Conservation (phyloP, 805 yeast species). For the Martiniozyma abietophila region DNA sequence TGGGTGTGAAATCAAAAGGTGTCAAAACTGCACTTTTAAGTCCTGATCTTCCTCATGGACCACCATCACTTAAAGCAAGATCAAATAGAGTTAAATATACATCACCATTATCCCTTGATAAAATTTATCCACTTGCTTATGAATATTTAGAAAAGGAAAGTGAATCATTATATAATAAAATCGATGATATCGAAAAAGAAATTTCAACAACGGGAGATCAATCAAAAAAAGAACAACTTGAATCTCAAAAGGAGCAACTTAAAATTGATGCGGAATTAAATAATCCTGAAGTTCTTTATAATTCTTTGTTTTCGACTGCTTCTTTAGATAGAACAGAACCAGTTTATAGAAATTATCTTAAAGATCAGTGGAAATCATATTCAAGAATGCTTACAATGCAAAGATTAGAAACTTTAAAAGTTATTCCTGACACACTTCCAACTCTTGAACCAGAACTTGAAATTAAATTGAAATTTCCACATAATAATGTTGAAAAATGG, state of each 20-base stretch:
- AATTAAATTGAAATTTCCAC: conserved; percentile 65
- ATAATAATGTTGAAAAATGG: conserved; percentile 50
- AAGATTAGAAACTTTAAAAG: conserved; percentile 74
- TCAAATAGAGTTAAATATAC: conserved; percentile 43
- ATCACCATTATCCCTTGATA: conserved; percentile 62
- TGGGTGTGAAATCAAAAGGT: conserved; percentile 22
- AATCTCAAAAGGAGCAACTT: conserved; percentile 24
- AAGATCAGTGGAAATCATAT: conserved; percentile 62
- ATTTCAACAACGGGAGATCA: conserved; percentile 18
- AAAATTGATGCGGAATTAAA: conserved; percentile 54
- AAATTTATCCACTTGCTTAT: conserved; percentile 64
- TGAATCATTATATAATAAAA: conserved; percentile 29
- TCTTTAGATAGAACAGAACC: conserved; percentile 62
- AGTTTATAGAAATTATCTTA: conserved; percentile 63
- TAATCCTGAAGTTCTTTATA: conserved; percentile 82
- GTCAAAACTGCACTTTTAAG: conserved; percentile 24
- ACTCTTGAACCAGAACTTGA: conserved; percentile 76
- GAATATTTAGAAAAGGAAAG: conserved; percentile 43
- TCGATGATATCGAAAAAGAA: conserved; percentile 29
- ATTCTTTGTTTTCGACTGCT: conserved; percentile 39
- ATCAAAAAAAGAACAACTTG: conserved; percentile 12
- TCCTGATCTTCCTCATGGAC: conserved; percentile 36
- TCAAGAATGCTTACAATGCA: conserved; percentile 81
- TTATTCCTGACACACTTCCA: conserved; percentile 91
- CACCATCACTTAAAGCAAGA: conserved; percentile 39